Conservation (phyloP, 768 basidiomycete species). For the Termitomyces eurrhizus region DNA sequence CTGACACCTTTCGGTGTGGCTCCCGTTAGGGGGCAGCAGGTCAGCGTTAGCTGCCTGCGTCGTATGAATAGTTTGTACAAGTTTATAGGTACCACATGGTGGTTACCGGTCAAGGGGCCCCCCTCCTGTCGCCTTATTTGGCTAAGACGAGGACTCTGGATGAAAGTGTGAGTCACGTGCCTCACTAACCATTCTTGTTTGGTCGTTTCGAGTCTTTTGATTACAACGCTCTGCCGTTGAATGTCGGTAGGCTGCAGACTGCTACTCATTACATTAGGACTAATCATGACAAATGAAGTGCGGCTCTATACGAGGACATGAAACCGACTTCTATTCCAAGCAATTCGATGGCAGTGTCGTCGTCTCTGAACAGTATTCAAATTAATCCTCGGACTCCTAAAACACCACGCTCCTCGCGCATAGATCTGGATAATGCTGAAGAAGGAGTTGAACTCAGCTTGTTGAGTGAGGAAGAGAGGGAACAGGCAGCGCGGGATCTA, state of each 20-base stretch:
- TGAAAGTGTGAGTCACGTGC: constrained; percentile 4
- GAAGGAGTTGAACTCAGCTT: constrained; percentile 64
- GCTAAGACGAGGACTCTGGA: background rate
- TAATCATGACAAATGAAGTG: constrained; percentile 15
- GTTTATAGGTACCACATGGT: background rate
- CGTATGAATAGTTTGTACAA: background rate
- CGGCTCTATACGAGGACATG: constrained; percentile 32
- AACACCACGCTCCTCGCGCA: constrained; percentile 35
- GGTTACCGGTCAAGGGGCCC: background rate
- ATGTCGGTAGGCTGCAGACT: constrained; percentile 25
- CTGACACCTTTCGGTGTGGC: background rate
- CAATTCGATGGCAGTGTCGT: constrained; percentile 49
- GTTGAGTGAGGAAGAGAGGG: constrained; percentile 53
- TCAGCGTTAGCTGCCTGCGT: background rate
- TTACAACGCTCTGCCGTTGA: constrained; percentile 15
- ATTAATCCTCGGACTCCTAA: constrained; percentile 54
- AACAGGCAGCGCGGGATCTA: constrained; percentile 40
- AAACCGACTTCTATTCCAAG: constrained; percentile 28
- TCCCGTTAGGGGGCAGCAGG: background rate
- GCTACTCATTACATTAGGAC: constrained; percentile 12
- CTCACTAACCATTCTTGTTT: background rate
- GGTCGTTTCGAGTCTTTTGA: background rate
- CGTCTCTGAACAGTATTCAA: constrained; percentile 56
- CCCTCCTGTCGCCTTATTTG: too few species aligned
- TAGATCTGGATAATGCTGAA: constrained; percentile 31